Evolutionary conservation across 1,139 yeast genomes (phyloP).

Genomic region (Scheffersomyces insectosa): DNA sequence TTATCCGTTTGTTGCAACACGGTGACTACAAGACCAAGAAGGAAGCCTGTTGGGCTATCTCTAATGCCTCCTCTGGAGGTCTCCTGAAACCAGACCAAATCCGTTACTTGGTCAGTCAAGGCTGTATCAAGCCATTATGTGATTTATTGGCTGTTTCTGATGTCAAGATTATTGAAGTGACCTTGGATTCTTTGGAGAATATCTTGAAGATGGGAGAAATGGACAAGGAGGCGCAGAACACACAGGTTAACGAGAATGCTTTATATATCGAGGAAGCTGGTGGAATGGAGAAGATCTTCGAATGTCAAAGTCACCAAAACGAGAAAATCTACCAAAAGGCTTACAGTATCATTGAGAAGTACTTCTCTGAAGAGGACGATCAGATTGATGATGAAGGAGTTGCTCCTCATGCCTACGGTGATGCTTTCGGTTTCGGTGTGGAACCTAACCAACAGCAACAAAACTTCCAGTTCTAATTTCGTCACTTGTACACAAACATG

Average conservation of each 20-base stretch:
- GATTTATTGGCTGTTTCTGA: constrained; percentile 88
- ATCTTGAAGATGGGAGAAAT: constrained; percentile 91
- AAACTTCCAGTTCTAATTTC: constrained; percentile 48
- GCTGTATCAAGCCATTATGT: constrained; percentile 96
- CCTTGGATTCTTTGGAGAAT: constrained; percentile 92
- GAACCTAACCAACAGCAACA: constrained; percentile 44
- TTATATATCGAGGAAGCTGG: constrained; percentile 96
- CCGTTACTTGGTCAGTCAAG: constrained; percentile 87
- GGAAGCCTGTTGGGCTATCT: constrained; percentile 99
- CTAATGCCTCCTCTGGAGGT: constrained; percentile 97
- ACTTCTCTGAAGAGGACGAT: constrained; percentile 82
- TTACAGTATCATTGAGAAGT: constrained; percentile 83
- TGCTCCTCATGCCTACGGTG: constrained; percentile 82
- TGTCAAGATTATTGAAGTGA: constrained; percentile 88
- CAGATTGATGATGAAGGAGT: constrained; percentile 74
- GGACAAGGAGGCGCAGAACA: constrained; percentile 77
- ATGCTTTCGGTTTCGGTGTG: constrained; percentile 86
- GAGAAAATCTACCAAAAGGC: constrained; percentile 93
- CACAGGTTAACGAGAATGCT: constrained; percentile 79
- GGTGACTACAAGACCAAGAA: constrained; percentile 96
- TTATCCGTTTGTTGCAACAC: constrained; percentile 72
- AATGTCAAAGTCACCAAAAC: constrained; percentile 88
- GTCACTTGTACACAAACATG: constrained; percentile 1
- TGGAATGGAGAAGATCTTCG: constrained; percentile 95
- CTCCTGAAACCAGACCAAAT: constrained; percentile 90